Percentiles rank a stretch among this genome's conserved stretches.
These are phyloP conservation scores for Phytophthora ramorum DNA, from an alignment of 352 stramenopile genomes.

Conservation along the genomic window DNA sequence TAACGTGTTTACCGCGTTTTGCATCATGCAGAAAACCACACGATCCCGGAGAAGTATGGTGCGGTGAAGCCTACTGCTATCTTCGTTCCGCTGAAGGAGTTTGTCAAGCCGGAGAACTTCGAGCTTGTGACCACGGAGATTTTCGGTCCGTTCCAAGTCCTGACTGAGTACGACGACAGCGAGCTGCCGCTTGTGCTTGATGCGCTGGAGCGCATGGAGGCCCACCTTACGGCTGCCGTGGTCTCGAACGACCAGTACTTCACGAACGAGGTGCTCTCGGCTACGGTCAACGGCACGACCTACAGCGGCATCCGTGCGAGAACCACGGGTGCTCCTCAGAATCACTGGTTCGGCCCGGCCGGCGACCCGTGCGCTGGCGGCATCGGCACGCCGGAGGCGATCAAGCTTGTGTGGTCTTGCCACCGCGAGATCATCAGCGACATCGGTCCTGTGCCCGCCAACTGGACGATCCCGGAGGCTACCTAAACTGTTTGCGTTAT, in stretches of 20 bases:
- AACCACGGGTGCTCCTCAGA: constrained; percentile 95
- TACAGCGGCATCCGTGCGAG: constrained; percentile 96
- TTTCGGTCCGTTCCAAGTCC: constrained; percentile 98
- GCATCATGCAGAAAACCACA: constrained; percentile 83
- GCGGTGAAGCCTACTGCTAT: constrained; percentile 97
- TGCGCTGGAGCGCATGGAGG: constrained; percentile 95
- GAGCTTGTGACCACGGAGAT: constrained; percentile 96
- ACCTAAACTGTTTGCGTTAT: constrained; percentile 58
- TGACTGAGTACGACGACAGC: constrained; percentile 95
- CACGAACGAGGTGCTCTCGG: constrained; percentile 92
- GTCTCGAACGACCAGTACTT: constrained; percentile 98
- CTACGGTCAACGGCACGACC: constrained; percentile 99
- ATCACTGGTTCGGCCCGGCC: constrained; percentile 97
- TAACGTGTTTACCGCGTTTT: constrained; percentile 7
- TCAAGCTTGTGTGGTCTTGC: constrained; percentile 98
- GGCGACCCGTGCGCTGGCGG: constrained; percentile 96
- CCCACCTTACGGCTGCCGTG: constrained; percentile 97
- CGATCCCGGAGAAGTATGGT: constrained; percentile 96
- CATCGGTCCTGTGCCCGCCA: constrained; percentile 66
- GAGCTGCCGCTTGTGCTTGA: constrained; percentile 93
- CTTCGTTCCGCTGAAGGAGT: constrained; percentile 96
- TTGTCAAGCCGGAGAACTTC: constrained; percentile 96
- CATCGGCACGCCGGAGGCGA: constrained; percentile 98
- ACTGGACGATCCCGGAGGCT: constrained; percentile 86
- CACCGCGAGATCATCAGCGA: constrained; percentile 98